Conservation (phyloP, 805 yeast species). For the Ogataea methanolica region DNA sequence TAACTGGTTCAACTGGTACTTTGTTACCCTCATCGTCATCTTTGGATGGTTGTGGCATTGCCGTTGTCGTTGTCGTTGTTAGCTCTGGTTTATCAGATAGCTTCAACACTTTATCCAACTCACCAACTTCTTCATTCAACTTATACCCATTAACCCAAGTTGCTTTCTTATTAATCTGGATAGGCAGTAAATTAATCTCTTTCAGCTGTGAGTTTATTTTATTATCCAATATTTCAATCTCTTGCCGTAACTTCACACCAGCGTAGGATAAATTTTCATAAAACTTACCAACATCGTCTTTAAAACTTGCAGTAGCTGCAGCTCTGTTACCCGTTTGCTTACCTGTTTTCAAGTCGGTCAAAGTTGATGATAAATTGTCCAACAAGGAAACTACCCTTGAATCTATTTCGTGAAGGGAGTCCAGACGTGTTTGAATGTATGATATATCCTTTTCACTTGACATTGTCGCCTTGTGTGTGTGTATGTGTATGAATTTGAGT, state of each 20-base stretch:
- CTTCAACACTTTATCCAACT: conserved; percentile 26
- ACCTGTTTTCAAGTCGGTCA: conserved; percentile 36
- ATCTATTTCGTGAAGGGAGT: conserved; percentile 49
- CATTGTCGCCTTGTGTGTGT: conserved; percentile 4
- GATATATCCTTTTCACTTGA: conserved; percentile 9
- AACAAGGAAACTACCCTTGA: conserved; percentile 45
- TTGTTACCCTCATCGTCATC: no score
- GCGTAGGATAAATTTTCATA: conserved; percentile 53
- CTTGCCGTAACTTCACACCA: conserved; percentile 58
- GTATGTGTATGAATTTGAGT: background rate
- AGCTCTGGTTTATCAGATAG: background rate
- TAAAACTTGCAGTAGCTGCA: conserved; percentile 33
- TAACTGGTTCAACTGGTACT: background rate
- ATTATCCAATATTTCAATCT: conserved; percentile 60
- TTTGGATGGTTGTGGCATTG: no score
- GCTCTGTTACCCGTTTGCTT: conserved; percentile 21
- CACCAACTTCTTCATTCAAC: conserved; percentile 42
- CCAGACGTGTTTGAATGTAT: conserved; percentile 47
- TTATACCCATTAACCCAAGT: conserved; percentile 60
- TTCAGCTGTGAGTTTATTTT: conserved; percentile 38
- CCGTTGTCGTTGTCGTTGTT: background rate
- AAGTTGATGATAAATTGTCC: conserved; percentile 42
- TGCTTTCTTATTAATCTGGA: conserved; percentile 65
- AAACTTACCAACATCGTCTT: conserved; percentile 40
- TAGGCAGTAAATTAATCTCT: conserved; percentile 50